phyloP scores from a whole-genome alignment of 306 rosid genomes.

The Betula pendula region DNA sequence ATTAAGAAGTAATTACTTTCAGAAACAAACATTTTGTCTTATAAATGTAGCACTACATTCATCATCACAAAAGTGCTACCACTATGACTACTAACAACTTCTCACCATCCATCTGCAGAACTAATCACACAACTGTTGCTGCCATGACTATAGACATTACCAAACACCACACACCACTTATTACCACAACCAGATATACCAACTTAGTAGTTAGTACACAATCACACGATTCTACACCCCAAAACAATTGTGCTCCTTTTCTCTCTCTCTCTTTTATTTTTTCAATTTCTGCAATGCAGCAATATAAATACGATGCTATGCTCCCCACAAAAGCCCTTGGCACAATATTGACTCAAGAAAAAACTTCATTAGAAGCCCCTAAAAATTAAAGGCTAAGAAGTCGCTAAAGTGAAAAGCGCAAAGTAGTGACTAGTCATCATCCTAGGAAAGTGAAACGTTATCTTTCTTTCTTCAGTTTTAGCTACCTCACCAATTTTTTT shows the following conservation, averaged over 20 bases:
- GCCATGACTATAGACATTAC: neutral
- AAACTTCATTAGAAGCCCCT: neutral
- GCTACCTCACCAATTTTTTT: neutral
- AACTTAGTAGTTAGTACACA: neutral
- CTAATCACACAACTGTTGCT: neutral
- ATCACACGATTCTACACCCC: neutral
- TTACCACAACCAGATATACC: neutral
- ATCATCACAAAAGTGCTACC: neutral
- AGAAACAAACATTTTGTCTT: neutral
- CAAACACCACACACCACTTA: neutral
- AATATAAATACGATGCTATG: neutral
- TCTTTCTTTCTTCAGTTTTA: neutral
- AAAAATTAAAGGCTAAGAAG: neutral
- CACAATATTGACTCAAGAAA: neutral
- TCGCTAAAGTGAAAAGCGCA: neutral
- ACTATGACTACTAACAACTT: neutral
- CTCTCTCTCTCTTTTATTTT: neutral
- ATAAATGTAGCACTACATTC: neutral
- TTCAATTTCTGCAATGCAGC: neutral
- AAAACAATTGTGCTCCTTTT: constrained; percentile 17
- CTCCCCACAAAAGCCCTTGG: neutral
- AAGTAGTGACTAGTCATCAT: neutral
- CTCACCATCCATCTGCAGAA: neutral
- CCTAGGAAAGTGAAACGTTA: neutral
- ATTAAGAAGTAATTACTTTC: neutral